Evolutionary conservation across 257 asterid species (phyloP), one percentile per base, ranked within the genome.

Genomic region (Penstemon newberryi): DNA sequence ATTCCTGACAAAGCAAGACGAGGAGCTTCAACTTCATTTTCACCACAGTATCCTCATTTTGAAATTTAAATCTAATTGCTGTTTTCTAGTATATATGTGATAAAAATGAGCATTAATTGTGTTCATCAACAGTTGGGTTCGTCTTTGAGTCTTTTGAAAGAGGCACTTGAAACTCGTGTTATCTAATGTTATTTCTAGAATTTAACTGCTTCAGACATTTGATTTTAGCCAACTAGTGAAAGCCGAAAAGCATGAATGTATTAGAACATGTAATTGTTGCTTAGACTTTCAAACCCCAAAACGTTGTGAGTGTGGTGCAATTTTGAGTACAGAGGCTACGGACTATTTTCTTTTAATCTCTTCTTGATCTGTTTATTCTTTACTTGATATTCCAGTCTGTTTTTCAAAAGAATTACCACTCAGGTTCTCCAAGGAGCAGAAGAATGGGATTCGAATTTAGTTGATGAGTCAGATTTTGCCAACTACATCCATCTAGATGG

Each of bases 1-100:
- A 85, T 91, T 82, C 96, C 99, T 56, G 97, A 94, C 83, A 94
- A 94, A 84, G 88, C 95, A 74, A 84, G 89, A 70, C 81, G 74
- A n/a, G 86, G 84, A 63, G 83, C 89, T 65, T 86, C 93, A 9
- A 36, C 84, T 75, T 84, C 87, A 62, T 85, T 94, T 69, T 84
- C 96, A 38, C 78, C 96, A 57, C 89, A 82, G 99, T 90, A 93
- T 88, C 95, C 94, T 82, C 64, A 41, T 63, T 66, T 54, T 45
- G 52, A 73, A 50, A 12, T 71, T 64, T 58, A 45, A 38, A 49
- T 56, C 33, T 15, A 54, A 56, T 72, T 53, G n/a, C 10, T 72
- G 46, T 39, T 63, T 8, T 67, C 49, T 47, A 15, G 9, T 78
- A 60, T 67, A 47, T 59, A 43, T 62, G 62, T 41, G 49, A 65